Conservation (phyloP, 495 filamentous ascomycete genomes). For the Pyrenopolyporus hunteri region DNA sequence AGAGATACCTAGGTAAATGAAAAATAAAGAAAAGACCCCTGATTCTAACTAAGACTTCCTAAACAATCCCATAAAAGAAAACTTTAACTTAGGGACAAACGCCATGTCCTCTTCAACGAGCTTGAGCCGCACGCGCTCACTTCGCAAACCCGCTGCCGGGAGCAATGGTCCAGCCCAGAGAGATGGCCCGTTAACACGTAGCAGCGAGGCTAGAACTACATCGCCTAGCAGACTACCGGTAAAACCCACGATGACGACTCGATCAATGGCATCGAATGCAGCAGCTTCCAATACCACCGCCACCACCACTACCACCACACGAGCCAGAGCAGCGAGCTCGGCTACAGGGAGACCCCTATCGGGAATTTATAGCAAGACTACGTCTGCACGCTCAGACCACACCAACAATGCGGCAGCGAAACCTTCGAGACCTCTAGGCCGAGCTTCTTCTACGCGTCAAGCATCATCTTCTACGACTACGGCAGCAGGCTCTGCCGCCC, state of each 20-base stretch:
- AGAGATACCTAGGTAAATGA: too few relatives aligned
- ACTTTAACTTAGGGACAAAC: not conserved
- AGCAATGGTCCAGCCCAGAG: constrained; percentile 15
- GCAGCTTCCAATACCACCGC: constrained; percentile 15
- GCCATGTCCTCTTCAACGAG: constrained; percentile 44
- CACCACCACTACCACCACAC: not conserved
- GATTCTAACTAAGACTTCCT: constrained; percentile 15
- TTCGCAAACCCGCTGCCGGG: constrained; percentile 46
- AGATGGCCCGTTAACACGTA: constrained; percentile 15
- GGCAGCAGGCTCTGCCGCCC: constrained; percentile 2
- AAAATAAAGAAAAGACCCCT: constrained; percentile 28
- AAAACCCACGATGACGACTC: constrained; percentile 45
- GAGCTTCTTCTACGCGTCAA: constrained; percentile 32
- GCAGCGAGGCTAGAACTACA: constrained; percentile 25
- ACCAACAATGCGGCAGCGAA: constrained; percentile 15
- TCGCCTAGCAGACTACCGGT: constrained; percentile 58
- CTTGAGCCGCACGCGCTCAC: constrained; percentile 52
- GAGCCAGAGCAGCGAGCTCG: not conserved
- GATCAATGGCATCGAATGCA: constrained; percentile 27
- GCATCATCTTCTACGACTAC: constrained; percentile 33
- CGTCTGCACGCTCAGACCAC: constrained; percentile 19
- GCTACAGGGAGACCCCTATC: constrained; percentile 22
- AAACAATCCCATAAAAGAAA: constrained; percentile 10
- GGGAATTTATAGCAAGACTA: constrained; percentile 15
- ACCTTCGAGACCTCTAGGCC: constrained; percentile 33